Evolutionary conservation across 2,329 filamentous ascomycete genomes (phyloP).

Genomic region (Penicillium sp.): DNA sequence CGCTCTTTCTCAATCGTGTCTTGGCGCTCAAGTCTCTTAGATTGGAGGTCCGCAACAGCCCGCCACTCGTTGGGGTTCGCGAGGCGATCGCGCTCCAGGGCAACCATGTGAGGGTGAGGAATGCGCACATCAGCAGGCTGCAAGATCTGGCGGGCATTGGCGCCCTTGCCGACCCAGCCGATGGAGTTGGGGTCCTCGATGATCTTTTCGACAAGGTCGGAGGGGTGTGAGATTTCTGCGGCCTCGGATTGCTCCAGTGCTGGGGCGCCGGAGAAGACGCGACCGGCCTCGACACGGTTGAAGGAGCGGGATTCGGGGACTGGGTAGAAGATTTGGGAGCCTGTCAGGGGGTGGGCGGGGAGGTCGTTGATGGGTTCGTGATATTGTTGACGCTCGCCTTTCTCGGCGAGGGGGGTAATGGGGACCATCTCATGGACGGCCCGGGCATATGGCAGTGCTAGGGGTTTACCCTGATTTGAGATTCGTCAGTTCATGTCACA

Average conservation of each 20-base stretch:
- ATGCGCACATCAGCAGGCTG: slow-evolving; percentile 64
- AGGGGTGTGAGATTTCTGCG: slow-evolving; percentile 24
- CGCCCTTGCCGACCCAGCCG: slow-evolving; percentile 46
- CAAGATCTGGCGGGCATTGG: slow-evolving; percentile 50
- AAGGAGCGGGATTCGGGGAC: slow-evolving; percentile 64
- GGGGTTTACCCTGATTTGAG: slow-evolving; percentile 65
- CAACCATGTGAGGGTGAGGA: slow-evolving; percentile 61
- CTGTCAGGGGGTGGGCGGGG: slow-evolving; percentile 56
- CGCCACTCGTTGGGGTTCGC: slow-evolving; percentile 37
- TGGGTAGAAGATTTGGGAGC: slow-evolving; percentile 61
- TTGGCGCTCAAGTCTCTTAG: slow-evolving; percentile 45
- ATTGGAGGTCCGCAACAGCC: slow-evolving; percentile 41
- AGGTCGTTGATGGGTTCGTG: slow-evolving; percentile 67
- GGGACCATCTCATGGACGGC: slow-evolving; percentile 81
- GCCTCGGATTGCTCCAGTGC: slow-evolving; percentile 32
- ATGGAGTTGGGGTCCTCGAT: slow-evolving; percentile 35
- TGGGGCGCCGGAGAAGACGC: slow-evolving; percentile 55
- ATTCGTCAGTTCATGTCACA: slow-evolving; percentile 16
- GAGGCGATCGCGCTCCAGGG: slow-evolving; percentile 48
- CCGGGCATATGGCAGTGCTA: slow-evolving; percentile 73
- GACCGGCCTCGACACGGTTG: slow-evolving; percentile 64
- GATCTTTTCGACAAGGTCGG: slow-evolving; percentile 37
- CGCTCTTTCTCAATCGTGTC: slow-evolving; percentile 43
- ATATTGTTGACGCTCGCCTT: slow-evolving; percentile 38
- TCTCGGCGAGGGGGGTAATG: slow-evolving; percentile 52